Percentiles rank a stretch among this genome's conserved stretches.
Conservation (phyloP, 139 green algal genomes). For the Chlorella sp. region DNA sequence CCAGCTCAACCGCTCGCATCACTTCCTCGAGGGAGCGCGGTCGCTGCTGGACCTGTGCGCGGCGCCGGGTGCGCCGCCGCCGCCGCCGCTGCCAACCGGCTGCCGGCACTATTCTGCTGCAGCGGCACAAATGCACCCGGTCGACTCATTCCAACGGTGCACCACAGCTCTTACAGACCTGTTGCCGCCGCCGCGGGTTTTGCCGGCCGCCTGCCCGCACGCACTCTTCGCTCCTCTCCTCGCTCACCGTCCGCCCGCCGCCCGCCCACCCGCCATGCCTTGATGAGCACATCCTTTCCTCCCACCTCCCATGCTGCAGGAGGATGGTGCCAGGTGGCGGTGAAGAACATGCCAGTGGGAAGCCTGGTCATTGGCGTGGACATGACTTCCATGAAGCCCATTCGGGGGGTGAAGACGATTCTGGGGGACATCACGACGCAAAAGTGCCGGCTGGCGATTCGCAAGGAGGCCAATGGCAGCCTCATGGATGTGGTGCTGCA, state of each 20-base stretch:
- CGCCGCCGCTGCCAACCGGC: not conserved
- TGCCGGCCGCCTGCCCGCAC: too few species aligned
- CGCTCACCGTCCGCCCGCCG: too few species aligned
- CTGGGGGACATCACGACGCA: conserved; percentile 96
- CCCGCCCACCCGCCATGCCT: too few species aligned
- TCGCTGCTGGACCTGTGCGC: conserved; percentile 96
- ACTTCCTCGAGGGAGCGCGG: conserved; percentile 86
- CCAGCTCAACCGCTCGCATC: conserved; percentile 98
- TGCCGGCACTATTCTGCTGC: too few species aligned
- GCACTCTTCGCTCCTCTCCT: too few species aligned
- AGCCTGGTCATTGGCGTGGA: conserved; percentile 96
- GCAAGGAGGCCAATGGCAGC: conserved; percentile 76
- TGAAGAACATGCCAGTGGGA: conserved; percentile 93
- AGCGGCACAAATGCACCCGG: too few species aligned
- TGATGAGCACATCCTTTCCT: too few species aligned
- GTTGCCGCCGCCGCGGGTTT: too few species aligned
- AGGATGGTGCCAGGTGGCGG: conserved; percentile 92
- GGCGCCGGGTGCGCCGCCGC: conserved; percentile 78
- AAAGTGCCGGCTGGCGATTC: conserved; percentile 70
- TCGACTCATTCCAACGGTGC: too few species aligned
- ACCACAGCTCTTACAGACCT: too few species aligned
- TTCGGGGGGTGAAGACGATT: conserved; percentile 87
- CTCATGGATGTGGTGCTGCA: conserved; percentile 96
- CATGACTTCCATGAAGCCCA: conserved; percentile 91
- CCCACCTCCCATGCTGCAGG: conserved; percentile 34